phyloP scores from a whole-genome alignment of 1,284 basidiomycete species.

The Ceraceosorus guamensis region DNA sequence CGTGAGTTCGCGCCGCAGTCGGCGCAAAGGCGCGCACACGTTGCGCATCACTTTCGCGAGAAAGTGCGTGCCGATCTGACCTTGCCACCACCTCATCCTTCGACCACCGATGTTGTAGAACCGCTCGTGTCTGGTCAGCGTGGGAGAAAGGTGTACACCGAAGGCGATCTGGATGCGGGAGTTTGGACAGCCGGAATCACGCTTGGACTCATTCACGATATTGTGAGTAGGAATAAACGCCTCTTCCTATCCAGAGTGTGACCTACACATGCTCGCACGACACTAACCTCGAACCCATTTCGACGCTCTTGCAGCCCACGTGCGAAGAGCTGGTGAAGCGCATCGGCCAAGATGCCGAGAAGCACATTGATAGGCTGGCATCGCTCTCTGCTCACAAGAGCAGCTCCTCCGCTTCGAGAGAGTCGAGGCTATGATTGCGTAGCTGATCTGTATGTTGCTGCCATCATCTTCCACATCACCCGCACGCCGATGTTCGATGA shows the following conservation, averaged over 20 bases:
- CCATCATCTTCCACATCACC: no score
- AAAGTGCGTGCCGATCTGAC: background rate
- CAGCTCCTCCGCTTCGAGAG: no score
- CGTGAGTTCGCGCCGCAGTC: conserved; percentile 13
- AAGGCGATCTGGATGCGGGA: conserved; percentile 75
- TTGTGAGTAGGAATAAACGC: conserved; percentile 46
- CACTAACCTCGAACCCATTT: background rate
- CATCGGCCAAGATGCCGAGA: conserved; percentile 72
- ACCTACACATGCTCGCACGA: background rate
- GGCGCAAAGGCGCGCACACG: conserved; percentile 40
- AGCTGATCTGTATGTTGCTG: no score
- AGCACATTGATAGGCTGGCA: conserved; percentile 54
- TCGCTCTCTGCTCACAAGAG: no score
- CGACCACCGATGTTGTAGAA: background rate
- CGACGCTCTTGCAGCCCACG: conserved; percentile 54
- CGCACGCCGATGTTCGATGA: no score
- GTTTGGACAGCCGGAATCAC: conserved; percentile 77
- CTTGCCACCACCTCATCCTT: background rate
- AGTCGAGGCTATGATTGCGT: no score
- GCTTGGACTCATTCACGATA: conserved; percentile 76
- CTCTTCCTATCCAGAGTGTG: background rate
- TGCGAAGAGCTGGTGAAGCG: conserved; percentile 66
- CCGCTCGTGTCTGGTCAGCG: conserved; percentile 72
- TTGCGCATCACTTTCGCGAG: background rate
- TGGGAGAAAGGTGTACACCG: conserved; percentile 72